These are phyloP conservation scores for Rubia occidens DNA, from an alignment of 305 asterid genomes.

Conservation along the genomic window DNA sequence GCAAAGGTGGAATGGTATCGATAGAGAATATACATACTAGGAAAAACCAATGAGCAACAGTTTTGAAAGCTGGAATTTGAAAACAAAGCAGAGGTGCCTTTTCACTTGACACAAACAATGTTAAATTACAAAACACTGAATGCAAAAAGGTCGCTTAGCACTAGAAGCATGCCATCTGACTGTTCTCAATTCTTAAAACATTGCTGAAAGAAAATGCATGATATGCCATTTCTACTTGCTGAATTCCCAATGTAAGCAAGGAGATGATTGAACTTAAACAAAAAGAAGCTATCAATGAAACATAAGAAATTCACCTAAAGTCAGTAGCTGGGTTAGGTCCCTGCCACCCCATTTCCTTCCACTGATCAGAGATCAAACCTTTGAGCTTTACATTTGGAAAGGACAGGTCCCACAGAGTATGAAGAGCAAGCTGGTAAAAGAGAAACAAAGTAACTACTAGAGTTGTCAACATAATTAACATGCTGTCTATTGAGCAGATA, in stretches of 20 bases:
- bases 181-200: background rate
- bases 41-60: background rate
- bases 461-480: background rate
- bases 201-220: background rate
- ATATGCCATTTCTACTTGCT: background rate
- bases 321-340: constrained; percentile 92
- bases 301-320: constrained; percentile 52
- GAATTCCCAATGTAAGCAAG: background rate
- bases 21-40: background rate
- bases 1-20: background rate
- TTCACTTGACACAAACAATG: background rate
- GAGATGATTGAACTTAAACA: background rate
- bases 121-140: background rate
- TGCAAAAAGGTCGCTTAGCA: too few species aligned
- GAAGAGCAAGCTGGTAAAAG: constrained; percentile 63
- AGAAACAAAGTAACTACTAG: background rate
- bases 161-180: background rate
- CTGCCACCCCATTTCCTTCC: constrained; percentile 99
- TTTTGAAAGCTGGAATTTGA: background rate
- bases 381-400: constrained; percentile 64
- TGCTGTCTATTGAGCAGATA: background rate
- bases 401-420: constrained; percentile 59
- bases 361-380: constrained; percentile 78
- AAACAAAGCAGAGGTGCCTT: background rate
- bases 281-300: background rate